These are phyloP conservation scores for Moricandia moricandioides DNA, from an alignment of 345 rosid species.

Conservation along the genomic window DNA sequence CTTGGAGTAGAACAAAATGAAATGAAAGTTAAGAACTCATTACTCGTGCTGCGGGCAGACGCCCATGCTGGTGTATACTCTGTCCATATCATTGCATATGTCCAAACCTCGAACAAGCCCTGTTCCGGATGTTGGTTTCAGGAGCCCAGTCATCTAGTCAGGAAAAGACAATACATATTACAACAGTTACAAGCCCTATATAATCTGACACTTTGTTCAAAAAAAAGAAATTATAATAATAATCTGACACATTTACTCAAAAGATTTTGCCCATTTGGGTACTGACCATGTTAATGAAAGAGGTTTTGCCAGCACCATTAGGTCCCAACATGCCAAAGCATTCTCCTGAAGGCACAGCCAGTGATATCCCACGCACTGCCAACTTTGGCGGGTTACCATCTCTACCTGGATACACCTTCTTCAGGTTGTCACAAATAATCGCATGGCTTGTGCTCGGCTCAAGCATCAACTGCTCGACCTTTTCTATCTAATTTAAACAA, in stretches of 20 bases:
- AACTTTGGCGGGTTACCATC: slow-evolving; percentile 87
- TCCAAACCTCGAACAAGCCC: slow-evolving; percentile 77
- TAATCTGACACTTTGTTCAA: not conserved
- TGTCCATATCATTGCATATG: slow-evolving; percentile 66
- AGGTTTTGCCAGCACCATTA: slow-evolving; percentile 95
- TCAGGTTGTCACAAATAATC: slow-evolving; percentile 63
- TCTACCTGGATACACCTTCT: slow-evolving; percentile 78
- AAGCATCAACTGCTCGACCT: slow-evolving; percentile 64
- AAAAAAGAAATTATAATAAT: too few species aligned
- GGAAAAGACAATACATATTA: not conserved
- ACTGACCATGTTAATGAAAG: slow-evolving; percentile 89
- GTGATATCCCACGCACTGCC: slow-evolving; percentile 88
- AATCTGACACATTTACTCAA: not conserved
- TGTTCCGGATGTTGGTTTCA: slow-evolving; percentile 74
- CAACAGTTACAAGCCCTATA: not conserved
- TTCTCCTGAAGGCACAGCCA: slow-evolving; percentile 84
- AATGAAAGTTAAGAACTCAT: slow-evolving; percentile 24
- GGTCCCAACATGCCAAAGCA: slow-evolving; percentile 99
- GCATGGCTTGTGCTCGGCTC: slow-evolving; percentile 54
- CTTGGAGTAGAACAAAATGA: not conserved
- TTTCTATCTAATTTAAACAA: slow-evolving; percentile 55
- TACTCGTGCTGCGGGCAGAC: slow-evolving; percentile 98
- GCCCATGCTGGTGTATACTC: slow-evolving; percentile 85
- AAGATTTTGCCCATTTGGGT: not conserved
- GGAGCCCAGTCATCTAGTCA: slow-evolving; percentile 86